A percentile compares a stretch with the other conserved stretches of the same genome.
Evolutionary conservation across 768 basidiomycete genomes (phyloP).

Genomic region (Pleurotus platypus): DNA sequence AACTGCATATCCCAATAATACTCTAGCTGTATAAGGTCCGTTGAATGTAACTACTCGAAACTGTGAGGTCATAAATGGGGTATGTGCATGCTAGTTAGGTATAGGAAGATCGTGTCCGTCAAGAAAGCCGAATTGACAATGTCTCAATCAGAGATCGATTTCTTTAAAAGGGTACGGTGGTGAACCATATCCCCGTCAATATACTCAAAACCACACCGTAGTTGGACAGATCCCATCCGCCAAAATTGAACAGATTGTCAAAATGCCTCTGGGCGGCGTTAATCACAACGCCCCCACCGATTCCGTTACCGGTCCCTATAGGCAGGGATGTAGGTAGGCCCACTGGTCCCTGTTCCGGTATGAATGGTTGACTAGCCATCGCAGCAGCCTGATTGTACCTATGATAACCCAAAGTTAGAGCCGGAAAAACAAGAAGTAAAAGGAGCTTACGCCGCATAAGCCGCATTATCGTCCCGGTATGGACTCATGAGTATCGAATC

Average conservation of each 20-base stretch:
- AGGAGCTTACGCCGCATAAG: background rate
- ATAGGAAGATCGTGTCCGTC: background rate
- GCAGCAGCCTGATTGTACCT: conserved; percentile 1
- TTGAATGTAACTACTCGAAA: too few species aligned
- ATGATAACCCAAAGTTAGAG: background rate
- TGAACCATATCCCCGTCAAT: conserved; percentile 5
- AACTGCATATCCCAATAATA: too few species aligned
- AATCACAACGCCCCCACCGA: background rate
- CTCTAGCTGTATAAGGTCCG: too few species aligned
- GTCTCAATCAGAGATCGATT: background rate
- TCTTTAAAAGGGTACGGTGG: background rate
- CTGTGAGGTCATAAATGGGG: too few species aligned
- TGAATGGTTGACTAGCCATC: background rate
- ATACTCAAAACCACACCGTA: background rate
- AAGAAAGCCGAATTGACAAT: conserved; percentile 3
- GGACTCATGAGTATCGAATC: conserved; percentile 16
- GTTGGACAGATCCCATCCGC: background rate
- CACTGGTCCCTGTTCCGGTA: conserved; percentile 2
- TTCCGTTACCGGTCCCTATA: background rate
- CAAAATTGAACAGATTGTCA: background rate
- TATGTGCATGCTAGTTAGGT: background rate
- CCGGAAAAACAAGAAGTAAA: background rate
- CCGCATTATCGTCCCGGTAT: background rate
- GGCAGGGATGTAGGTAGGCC: background rate
- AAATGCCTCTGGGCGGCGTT: background rate